Evolutionary conservation across 768 basidiomycete species (phyloP).

Genomic region (Russula compacta): DNA sequence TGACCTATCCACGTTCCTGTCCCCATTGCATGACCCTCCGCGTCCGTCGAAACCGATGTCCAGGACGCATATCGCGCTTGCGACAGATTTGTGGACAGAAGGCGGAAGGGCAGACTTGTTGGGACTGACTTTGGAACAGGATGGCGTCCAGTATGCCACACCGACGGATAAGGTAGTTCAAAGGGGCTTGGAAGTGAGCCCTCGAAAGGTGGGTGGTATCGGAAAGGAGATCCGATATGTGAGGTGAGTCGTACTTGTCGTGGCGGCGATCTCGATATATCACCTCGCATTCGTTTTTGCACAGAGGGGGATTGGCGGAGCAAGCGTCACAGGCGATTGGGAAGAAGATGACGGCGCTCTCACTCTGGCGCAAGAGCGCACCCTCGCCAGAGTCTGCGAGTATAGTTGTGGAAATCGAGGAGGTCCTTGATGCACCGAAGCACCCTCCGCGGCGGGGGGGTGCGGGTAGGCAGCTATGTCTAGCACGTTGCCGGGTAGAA

Average conservation of each 20-base stretch:
- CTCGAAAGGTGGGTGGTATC: constrained; percentile 36
- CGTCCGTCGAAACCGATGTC: constrained; percentile 36
- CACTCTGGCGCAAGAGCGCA: constrained; percentile 14
- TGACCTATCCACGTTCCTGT: neutral
- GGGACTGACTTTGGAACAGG: constrained; percentile 44
- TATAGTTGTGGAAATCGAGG: constrained; percentile 8
- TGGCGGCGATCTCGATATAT: too few species aligned
- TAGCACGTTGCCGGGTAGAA: neutral
- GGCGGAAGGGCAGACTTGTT: constrained; percentile 41
- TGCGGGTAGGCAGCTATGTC: neutral
- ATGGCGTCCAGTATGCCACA: constrained; percentile 31
- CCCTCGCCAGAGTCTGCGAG: constrained; percentile 8
- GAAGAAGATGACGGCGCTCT: constrained; percentile 1
- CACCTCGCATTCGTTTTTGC: too few species aligned
- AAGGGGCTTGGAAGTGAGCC: constrained; percentile 51
- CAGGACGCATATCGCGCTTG: constrained; percentile 42
- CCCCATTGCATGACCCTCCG: neutral
- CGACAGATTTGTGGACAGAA: constrained; percentile 45
- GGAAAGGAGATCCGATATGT: constrained; percentile 36
- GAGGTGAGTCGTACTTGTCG: constrained; percentile 32
- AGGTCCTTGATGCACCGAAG: neutral
- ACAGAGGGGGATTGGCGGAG: constrained; percentile 14
- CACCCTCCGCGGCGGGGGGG: constrained; percentile 9
- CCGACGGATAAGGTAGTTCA: constrained; percentile 31
- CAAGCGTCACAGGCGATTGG: constrained; percentile 7